Conservation (phyloP, 1,139 yeast genomes). For the Suhomyces ambrosiae region DNA sequence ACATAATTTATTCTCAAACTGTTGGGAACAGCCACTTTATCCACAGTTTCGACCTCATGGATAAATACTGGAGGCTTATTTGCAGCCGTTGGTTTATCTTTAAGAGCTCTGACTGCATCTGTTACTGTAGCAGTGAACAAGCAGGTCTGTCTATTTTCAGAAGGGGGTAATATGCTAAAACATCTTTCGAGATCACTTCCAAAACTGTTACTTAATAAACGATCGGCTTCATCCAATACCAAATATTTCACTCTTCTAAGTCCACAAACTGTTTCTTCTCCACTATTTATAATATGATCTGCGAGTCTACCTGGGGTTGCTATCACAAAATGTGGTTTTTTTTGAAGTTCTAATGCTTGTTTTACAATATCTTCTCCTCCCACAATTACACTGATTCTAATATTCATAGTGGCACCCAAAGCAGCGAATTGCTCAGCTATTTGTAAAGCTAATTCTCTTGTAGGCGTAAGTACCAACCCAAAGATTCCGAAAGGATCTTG, state of each 20-base stretch:
- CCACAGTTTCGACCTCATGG: constrained; percentile 79
- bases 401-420: constrained; percentile 84
- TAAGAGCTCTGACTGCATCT: constrained; percentile 81
- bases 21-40: constrained; percentile 75
- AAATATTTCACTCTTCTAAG: constrained; percentile 73
- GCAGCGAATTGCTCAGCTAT: constrained; percentile 97
- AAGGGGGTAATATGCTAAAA: constrained; percentile 67
- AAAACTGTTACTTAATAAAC: constrained; percentile 81
- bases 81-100: constrained; percentile 62
- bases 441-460: constrained; percentile 93
- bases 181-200: constrained; percentile 77
- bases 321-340: constrained; percentile 88
- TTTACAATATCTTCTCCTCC: constrained; percentile 94
- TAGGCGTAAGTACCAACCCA: constrained; percentile 89
- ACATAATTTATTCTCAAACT: constrained; percentile 61
- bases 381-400: constrained; percentile 76
- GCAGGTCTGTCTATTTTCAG: constrained; percentile 78
- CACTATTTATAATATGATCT: constrained; percentile 84
- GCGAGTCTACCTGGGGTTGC: constrained; percentile 99
- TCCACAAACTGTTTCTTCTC: constrained; percentile 85
- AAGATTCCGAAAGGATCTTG: constrained; percentile 91
- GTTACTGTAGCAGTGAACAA: constrained; percentile 96
- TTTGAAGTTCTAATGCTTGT: constrained; percentile 80
- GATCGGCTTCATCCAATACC: constrained; percentile 96
- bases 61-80: constrained; percentile 71